phyloP scores from a whole-genome alignment of 176 grass and related monocot genomes.

The Ampelocalamus luodianensis region DNA sequence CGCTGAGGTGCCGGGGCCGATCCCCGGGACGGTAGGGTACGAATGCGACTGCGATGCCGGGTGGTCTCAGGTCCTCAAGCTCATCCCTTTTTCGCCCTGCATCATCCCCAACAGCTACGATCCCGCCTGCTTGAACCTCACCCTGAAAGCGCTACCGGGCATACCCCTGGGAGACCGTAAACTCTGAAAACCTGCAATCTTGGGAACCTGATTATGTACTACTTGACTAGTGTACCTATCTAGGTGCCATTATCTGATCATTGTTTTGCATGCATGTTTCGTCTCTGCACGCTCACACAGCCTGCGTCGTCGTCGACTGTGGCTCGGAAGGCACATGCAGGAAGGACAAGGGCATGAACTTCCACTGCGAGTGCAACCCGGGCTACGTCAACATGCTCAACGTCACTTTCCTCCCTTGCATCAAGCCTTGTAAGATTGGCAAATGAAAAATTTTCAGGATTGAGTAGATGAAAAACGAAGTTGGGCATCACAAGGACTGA shows the following conservation, averaged over 20 bases:
- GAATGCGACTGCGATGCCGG: slow-evolving; percentile 43
- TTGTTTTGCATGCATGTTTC: not conserved
- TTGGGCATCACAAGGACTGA: not conserved
- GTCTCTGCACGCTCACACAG: not conserved
- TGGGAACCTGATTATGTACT: not conserved
- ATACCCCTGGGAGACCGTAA: slow-evolving; percentile 11
- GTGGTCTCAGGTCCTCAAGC: not conserved
- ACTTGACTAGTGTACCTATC: not conserved
- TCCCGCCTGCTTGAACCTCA: not conserved
- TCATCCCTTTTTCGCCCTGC: slow-evolving; percentile 7
- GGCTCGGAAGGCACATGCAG: slow-evolving; percentile 29
- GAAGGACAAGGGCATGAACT: not conserved
- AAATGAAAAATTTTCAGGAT: not conserved
- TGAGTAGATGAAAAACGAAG: not conserved
- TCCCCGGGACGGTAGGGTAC: not conserved
- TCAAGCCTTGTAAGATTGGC: slow-evolving; percentile 31
- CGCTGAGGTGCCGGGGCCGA: not conserved
- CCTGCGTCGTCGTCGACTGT: slow-evolving; percentile 31
- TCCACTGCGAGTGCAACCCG: slow-evolving; percentile 19
- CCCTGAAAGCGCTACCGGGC: not conserved
- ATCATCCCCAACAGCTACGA: not conserved
- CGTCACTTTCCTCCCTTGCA: slow-evolving; percentile 20
- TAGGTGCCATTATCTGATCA: not conserved
- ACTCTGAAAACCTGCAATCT: not conserved
- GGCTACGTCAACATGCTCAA: slow-evolving; percentile 28